A percentile compares a stretch with the other conserved stretches of the same genome.
phyloP scores from a whole-genome alignment of 2,329 filamentous ascomycete genomes.

The Fusarium sororula region DNA sequence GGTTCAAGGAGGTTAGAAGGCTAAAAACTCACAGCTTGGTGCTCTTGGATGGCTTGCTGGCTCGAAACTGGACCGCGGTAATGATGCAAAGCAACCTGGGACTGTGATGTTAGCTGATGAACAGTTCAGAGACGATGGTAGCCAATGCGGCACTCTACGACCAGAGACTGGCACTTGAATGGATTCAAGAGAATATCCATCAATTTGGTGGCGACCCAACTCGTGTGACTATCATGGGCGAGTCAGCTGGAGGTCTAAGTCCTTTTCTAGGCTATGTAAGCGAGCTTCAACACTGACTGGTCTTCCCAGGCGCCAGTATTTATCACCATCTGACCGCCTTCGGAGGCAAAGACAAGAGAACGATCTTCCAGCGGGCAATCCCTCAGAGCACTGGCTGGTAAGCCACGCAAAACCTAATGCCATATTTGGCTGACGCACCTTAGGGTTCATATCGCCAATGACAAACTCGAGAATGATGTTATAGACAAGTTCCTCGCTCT shows the following conservation, averaged over 20 bases:
- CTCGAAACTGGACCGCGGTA: not conserved
- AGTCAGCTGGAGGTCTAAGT: not conserved
- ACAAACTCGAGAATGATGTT: not conserved
- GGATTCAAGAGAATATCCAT: not conserved
- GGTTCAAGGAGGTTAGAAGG: rapidly evolving
- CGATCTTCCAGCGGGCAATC: not conserved
- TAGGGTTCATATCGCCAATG: not conserved
- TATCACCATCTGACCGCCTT: not conserved
- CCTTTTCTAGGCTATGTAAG: too few species aligned
- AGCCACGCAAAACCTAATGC: rapidly evolving
- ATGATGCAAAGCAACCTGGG: rapidly evolving
- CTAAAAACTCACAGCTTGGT: not conserved
- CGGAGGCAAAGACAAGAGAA: not conserved
- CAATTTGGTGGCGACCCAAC: not conserved
- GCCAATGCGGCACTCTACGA: not conserved
- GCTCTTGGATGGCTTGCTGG: not conserved
- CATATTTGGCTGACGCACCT: not conserved
- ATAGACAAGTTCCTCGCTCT: not conserved
- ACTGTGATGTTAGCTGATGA: not conserved
- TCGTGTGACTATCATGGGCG: not conserved
- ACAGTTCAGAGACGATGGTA: not conserved
- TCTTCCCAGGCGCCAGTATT: not conserved
- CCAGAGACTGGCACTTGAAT: not conserved
- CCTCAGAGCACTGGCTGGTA: not conserved
- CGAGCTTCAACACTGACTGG: not conserved